Conservation (phyloP, 805 yeast genomes). For the Nakazawaea ishiwadae region DNA sequence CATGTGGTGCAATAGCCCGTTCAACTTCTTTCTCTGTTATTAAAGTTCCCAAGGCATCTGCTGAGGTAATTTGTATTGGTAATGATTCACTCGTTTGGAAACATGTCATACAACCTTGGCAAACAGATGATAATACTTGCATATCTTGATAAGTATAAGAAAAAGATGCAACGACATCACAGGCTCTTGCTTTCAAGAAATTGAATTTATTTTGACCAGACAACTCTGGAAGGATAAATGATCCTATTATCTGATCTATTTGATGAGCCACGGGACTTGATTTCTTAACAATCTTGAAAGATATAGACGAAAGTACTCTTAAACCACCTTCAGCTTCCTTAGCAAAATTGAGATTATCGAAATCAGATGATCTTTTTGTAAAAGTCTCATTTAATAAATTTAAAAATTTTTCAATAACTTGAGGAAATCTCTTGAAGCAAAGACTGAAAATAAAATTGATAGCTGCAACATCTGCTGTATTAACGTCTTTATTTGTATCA, state of each 20-base stretch:
- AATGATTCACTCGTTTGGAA: slow-evolving; percentile 34
- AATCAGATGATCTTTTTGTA: slow-evolving; percentile 26
- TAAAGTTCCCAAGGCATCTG: slow-evolving; percentile 46
- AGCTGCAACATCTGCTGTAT: slow-evolving; percentile 46
- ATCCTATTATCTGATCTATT: slow-evolving; percentile 57
- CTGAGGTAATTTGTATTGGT: slow-evolving; percentile 46
- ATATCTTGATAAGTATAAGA: slow-evolving; percentile 21
- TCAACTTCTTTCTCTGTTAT: slow-evolving; percentile 41
- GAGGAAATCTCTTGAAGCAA: slow-evolving; percentile 28
- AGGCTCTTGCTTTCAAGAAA: slow-evolving; percentile 68
- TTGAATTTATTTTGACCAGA: slow-evolving; percentile 36
- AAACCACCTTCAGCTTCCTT: slow-evolving; percentile 70
- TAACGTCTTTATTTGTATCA: slow-evolving; percentile 46
- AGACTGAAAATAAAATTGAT: slow-evolving; percentile 39
- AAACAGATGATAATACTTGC: slow-evolving; percentile 24
- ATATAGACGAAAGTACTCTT: slow-evolving; percentile 66
- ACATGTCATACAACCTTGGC: slow-evolving; percentile 32
- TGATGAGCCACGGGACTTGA: slow-evolving; percentile 51
- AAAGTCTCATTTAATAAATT: slow-evolving; percentile 48
- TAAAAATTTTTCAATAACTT: slow-evolving; percentile 47
- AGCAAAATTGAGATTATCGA: slow-evolving; percentile 33
- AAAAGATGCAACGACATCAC: slow-evolving; percentile 44
- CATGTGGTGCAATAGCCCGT: slow-evolving; percentile 53
- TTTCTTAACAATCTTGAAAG: slow-evolving; percentile 46
- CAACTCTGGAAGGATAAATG: slow-evolving; percentile 66